Base-by-base conservation (phyloP, 371 early-diverging fungal species). In the Mucor lusitanicus region DNA sequence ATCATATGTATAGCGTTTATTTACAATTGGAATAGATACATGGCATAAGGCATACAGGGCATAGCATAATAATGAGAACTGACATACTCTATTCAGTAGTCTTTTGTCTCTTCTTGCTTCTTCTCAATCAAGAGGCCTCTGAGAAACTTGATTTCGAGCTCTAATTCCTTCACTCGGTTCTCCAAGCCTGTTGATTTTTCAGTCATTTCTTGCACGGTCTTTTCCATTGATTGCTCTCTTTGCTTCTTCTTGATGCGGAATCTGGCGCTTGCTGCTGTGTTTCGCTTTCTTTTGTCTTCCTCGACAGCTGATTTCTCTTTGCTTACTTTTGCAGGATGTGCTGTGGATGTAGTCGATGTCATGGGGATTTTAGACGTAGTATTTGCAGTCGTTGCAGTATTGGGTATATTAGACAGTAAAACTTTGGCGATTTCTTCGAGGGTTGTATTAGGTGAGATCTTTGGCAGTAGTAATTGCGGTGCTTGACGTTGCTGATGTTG, bases 201-300 rank as follows among this genome's bases (percentile, higher is more conserved):
- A 1, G 88, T 85, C 93, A 95, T 89, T 56, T 92, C 93, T 57
- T 85, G 80, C 7, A 95, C 93, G 0, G 88, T 91, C 56, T 82
- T 80, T 77, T 95, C 93, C 56, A 95, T 80, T 9, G 85, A 88
- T 83, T 93, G 90, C 73, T 96, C 96, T 55, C 90, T 87, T 65
- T 83, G 67, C 69, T 94, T 93, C 76, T 97, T 97, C 86, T 95
- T 95, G 44, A 94, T 85, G 3, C 98, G 88, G 85, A 97, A 97
- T 30, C 98, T 82, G 6, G 97, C 97, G 1, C 95, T 94, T 0
- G 97, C 97, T 6, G 92, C 94, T 3, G 97, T 97, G 81, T 97
- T 97, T 35, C 97, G 84, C 28, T 88, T 81, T 44, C 97, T 86
- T 78, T 96, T 96, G 72, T 95, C 97, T 53, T 90, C 92, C 63